Base-by-base conservation (phyloP, 805 yeast species). In the Spathaspora passalidarum region DNA sequence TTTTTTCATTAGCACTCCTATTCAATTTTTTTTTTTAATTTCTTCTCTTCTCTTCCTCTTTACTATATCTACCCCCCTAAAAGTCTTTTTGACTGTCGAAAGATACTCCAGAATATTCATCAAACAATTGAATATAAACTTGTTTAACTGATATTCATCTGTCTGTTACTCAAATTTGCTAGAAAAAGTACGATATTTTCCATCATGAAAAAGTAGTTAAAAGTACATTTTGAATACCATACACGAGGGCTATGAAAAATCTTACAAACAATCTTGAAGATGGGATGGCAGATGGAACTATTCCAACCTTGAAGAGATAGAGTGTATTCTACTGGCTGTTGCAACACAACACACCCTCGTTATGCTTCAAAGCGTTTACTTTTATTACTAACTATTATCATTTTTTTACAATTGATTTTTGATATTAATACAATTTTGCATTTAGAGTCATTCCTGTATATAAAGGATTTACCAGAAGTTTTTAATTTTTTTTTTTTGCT, bases 161-260 rank as follows among this genome's bases (percentile, higher is more conserved):
- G 34, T 29, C 34, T 29, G 34, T 29, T 29, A 29, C n/a, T 29
- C 34, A 29, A 29, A 29, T 29, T 29, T 29, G 34, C 34, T 29
- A 29, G 14, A 29, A 29, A 29, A 29, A 29, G 34, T 29, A 29
- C 34, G 34, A 29, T 29, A 13, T 29, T 29, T 29, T 29, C 34
- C 34, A 29, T 29, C 34, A 29, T 29, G 3, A 17, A n/a, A n/a
- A n/a, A 11, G 34, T 29, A 29, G 14, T 13, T 29, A 29, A 29
- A 29, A 29, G 34, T 29, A 29, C 34, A 13, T 29, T 29, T 29
- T 29, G 34, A 29, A 29, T 29, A 29, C 34, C 34, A 29, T 29
- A 29, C n/a, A 29, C 5, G 16, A 5, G 14, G 34, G 34, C 34
- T n/a, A 13, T 29, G 34, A 29, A 29, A 29, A 22, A 7, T 6